Evolutionary conservation across 495 filamentous ascomycete genomes (phyloP).

Genomic region (Hypomontagnella monticulosa): DNA sequence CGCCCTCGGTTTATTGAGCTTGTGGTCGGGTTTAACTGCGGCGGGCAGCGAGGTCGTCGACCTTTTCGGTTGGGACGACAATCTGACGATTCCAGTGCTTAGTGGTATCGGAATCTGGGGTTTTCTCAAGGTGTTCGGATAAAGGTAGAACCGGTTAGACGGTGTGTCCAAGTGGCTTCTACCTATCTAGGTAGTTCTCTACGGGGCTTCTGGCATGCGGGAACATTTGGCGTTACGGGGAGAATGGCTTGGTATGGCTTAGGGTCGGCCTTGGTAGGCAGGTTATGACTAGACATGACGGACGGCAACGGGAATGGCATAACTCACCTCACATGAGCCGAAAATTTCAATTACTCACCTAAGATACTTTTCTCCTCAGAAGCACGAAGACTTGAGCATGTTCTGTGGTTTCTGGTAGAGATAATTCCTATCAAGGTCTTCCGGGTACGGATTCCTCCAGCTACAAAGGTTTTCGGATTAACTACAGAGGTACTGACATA

Average conservation of each 20-base stretch:
- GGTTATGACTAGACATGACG: conserved; percentile 36
- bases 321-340: conserved; percentile 28
- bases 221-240: conserved; percentile 32
- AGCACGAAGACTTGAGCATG: conserved; percentile 12
- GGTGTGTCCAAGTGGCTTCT: no score
- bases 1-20: conserved; percentile 84
- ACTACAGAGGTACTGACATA: conserved; percentile 11
- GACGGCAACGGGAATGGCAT: not conserved
- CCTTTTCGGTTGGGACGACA: conserved; percentile 93
- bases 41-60: conserved; percentile 91
- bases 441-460: not conserved
- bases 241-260: conserved; percentile 6
- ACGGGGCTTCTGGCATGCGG: conserved; percentile 11
- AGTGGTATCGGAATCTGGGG: conserved; percentile 92
- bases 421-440: conserved; percentile 3
- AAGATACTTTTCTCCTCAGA: conserved; percentile 6
- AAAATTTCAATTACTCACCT: conserved; percentile 21
- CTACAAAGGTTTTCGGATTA: conserved; percentile 4
- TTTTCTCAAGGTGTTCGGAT: conserved; percentile 91
- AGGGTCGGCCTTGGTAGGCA: conserved; percentile 22
- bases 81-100: conserved; percentile 92
- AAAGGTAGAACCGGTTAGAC: conserved; percentile 34
- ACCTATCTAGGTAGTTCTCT: no score
- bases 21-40: conserved; percentile 87
- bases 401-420: conserved; percentile 18